Evolutionary conservation across 2,329 filamentous ascomycete species (phyloP), one percentile per base, ranked within the genome.

Genomic region (Pseudocercospora pini-densiflorae): DNA sequence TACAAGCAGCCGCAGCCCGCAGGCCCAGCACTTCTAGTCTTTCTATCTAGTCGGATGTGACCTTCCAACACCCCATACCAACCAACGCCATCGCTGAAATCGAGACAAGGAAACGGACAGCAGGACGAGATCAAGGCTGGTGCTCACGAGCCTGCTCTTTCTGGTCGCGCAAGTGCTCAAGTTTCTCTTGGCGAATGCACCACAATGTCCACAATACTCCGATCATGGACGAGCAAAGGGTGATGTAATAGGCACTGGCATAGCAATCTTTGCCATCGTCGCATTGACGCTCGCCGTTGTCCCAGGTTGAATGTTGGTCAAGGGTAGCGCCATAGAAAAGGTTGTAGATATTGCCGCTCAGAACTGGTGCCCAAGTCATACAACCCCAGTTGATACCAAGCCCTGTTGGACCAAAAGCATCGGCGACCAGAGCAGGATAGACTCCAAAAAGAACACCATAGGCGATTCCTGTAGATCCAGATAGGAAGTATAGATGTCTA

Each of bases 401-500:
- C 1, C 94, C 94, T 67, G 90, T 87, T 27, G 97, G 91, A 7
- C 95, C 95, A 77, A 99, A 99, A 0, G 91, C 90, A 77, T 98
- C 94, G 6, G 94, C 93, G 4, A 85, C 82, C 19, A 98, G 88
- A 12, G 93, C 94, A 0, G 95, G 95, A 78, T 92, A 97, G 21
- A 97, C 94, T 36, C 95, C 95, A 72, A 98, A 98, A 0, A 98
- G 85, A 70, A 97, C 92, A 2, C 95, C 95, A 77, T 99, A 99
- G 1, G 89, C 94, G 0, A 98, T 83, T 0, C 95, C 95, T 0
- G 92, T 97, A 23, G 97, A 85, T 0, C 89, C 87, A 0, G 94
- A 97, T 19, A 98, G 89, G 29, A 93, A 79, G 70, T 89, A 89
- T 0, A 98, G 87, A 47, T 89, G 82, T 73, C 93, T 86, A 0